A percentile compares a stretch with the other conserved stretches of the same genome.
These are phyloP conservation scores for Ascoidea tarda DNA, from an alignment of 805 yeast genomes.

Conservation along the genomic window DNA sequence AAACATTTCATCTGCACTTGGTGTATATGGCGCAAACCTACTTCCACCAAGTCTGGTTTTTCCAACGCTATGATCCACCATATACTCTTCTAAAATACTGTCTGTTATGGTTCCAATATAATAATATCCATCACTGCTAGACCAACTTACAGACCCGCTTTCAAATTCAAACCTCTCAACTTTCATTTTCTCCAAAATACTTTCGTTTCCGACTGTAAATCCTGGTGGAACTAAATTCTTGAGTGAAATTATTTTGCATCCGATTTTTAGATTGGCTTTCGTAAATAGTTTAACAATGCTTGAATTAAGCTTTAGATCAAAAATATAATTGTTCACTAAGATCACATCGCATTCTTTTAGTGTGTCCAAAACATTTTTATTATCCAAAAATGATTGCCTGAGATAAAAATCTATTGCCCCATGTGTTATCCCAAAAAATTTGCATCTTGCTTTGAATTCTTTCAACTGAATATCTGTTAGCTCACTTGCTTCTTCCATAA, in stretches of 20 bases:
- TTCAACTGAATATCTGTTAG: constrained; percentile 45
- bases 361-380: constrained; percentile 35
- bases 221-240: constrained; percentile 71
- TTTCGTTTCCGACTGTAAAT: constrained; percentile 37
- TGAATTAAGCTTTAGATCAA: constrained; percentile 60
- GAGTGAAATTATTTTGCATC: constrained; percentile 67
- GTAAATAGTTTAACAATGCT: constrained; percentile 52
- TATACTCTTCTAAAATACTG: constrained; percentile 1
- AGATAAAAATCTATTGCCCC: constrained; percentile 46
- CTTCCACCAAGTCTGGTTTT: too few relatives aligned
- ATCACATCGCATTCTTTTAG: constrained; percentile 57
- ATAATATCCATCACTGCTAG: constrained; percentile 61
- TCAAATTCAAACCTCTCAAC: constrained; percentile 54
- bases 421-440: constrained; percentile 47
- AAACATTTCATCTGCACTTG: too few relatives aligned
- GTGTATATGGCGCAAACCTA: too few relatives aligned
- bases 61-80: too few relatives aligned
- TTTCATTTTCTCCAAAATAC: constrained; percentile 47
- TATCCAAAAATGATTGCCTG: constrained; percentile 58
- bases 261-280: constrained; percentile 38
- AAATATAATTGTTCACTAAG: constrained; percentile 71
- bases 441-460: constrained; percentile 45
- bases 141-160: constrained; percentile 78
- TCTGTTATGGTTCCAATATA: constrained; percentile 57
- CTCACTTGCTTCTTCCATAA: constrained; percentile 70